phyloP scores from a whole-genome alignment of 2,329 filamentous ascomycete genomes.

The Penicillium expansum region DNA sequence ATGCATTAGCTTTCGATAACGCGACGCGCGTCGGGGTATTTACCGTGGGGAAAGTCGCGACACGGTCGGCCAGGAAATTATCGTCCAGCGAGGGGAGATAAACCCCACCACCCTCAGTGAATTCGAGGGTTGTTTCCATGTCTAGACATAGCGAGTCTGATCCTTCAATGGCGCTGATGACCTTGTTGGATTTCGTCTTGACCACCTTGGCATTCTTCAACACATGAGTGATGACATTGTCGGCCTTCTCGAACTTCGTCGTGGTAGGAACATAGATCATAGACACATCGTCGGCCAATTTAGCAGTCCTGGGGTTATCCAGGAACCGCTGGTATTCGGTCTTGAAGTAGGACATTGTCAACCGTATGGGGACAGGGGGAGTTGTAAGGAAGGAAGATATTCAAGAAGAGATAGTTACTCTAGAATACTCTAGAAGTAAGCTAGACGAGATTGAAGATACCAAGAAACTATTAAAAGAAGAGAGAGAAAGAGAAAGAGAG shows the following conservation, averaged over 20 bases:
- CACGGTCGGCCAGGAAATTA: slow-evolving; percentile 84
- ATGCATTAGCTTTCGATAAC: slow-evolving; percentile 12
- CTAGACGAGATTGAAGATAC: neutral
- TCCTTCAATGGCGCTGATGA: slow-evolving; percentile 72
- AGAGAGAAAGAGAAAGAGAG: slow-evolving; percentile 15
- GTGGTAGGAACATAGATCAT: slow-evolving; percentile 90
- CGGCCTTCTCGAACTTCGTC: slow-evolving; percentile 66
- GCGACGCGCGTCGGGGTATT: slow-evolving; percentile 38
- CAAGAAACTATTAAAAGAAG: neutral
- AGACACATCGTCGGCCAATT: slow-evolving; percentile 64
- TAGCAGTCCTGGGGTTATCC: slow-evolving; percentile 60
- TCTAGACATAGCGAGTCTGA: slow-evolving; percentile 69
- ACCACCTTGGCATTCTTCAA: slow-evolving; percentile 67
- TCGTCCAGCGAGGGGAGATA: slow-evolving; percentile 89
- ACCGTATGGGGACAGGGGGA: neutral
- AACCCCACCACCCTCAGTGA: slow-evolving; percentile 73
- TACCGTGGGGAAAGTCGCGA: slow-evolving; percentile 78
- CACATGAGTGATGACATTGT: slow-evolving; percentile 81
- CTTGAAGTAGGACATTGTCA: slow-evolving; percentile 42
- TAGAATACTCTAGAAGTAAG: neutral
- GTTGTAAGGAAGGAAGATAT: neutral
- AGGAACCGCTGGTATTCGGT: slow-evolving; percentile 70
- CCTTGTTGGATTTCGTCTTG: slow-evolving; percentile 76
- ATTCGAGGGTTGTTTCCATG: slow-evolving; percentile 78
- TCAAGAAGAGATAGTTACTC: neutral